Evolutionary conservation across 208 protist genomes (phyloP).

Genomic region (Leishmania guyanensis): DNA sequence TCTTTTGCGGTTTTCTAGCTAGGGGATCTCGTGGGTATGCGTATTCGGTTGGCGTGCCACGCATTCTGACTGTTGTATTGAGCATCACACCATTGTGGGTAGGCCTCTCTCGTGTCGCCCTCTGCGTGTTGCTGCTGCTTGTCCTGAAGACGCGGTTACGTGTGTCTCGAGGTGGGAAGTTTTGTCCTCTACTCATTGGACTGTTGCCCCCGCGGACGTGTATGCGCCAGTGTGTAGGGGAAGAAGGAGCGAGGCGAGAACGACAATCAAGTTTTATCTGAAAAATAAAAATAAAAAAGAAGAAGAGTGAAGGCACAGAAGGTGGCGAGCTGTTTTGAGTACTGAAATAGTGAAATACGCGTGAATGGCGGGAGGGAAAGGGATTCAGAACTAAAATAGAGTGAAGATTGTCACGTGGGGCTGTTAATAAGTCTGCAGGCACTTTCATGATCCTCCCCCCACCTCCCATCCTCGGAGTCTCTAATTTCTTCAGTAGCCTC

Average conservation of each 20-base stretch:
- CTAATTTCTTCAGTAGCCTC: neutral
- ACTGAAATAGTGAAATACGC: neutral
- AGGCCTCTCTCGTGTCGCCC: neutral
- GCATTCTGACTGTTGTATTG: neutral
- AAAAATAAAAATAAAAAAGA: neutral
- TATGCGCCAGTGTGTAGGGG: neutral
- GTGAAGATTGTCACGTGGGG: neutral
- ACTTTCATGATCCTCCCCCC: neutral
- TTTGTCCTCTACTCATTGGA: neutral
- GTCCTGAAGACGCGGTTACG: neutral
- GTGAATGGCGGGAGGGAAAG: neutral
- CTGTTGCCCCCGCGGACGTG: neutral
- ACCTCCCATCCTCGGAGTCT: neutral
- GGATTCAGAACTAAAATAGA: neutral
- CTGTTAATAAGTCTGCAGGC: neutral
- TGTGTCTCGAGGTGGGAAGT: neutral
- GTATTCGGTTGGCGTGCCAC: neutral
- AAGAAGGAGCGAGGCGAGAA: neutral
- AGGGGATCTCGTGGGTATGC: neutral
- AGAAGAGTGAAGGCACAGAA: neutral
- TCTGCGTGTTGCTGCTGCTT: neutral
- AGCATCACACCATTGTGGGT: neutral
- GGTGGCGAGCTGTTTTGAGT: neutral
- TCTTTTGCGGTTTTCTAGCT: neutral
- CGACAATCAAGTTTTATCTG: neutral